Evolutionary conservation across 208 protist species (phyloP).

Genomic region (Crithidia thermophila): DNA sequence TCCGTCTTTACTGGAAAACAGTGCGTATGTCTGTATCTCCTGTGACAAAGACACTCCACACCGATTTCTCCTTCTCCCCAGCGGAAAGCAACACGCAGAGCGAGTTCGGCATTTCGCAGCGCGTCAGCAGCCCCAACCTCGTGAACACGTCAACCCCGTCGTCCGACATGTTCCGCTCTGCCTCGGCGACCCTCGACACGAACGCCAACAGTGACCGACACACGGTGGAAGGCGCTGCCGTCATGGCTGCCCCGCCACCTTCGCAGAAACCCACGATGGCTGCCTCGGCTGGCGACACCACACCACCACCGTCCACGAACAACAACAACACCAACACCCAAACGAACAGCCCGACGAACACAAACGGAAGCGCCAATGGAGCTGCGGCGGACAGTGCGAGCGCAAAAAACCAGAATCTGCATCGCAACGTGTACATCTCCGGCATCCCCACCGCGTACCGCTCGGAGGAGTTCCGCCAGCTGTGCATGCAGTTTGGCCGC

Average conservation of each 20-base stretch:
- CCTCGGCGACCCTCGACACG: background rate
- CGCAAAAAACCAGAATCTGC: slow-evolving; percentile 33
- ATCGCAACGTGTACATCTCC: slow-evolving; percentile 82
- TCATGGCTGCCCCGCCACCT: background rate
- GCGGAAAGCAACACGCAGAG: slow-evolving; percentile 14
- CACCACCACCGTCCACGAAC: background rate
- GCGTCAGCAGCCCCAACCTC: slow-evolving; percentile 7
- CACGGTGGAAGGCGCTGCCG: background rate
- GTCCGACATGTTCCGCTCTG: background rate
- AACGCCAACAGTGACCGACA: background rate
- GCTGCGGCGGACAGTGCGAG: background rate
- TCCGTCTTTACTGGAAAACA: background rate
- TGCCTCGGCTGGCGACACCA: background rate
- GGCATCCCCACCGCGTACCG: slow-evolving; percentile 51
- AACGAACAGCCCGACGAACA: too few species aligned
- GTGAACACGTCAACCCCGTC: background rate
- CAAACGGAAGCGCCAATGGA: background rate
- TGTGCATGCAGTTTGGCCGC: slow-evolving; percentile 63
- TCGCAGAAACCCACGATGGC: background rate
- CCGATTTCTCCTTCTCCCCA: slow-evolving; percentile 9
- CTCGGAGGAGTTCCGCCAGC: slow-evolving; percentile 56
- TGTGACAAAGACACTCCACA: background rate
- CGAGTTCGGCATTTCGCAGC: slow-evolving; percentile 6
- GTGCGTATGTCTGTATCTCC: background rate
- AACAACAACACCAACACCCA: too few species aligned